Conservation (phyloP, 257 asterid species). For the Mitragyna speciosa region DNA sequence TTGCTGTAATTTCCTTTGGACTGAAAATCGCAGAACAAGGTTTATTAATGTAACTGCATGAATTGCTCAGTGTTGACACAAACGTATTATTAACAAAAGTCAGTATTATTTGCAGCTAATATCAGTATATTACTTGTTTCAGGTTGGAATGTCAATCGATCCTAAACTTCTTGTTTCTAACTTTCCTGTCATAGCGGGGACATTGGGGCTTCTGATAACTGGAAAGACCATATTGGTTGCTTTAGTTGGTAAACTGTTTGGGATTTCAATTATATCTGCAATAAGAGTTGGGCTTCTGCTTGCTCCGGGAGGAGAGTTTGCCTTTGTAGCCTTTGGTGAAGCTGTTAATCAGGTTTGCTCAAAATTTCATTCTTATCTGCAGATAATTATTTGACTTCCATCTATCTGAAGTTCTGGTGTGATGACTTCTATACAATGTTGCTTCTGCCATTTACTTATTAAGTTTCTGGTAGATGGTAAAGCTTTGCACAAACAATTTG, state of each 20-base stretch:
- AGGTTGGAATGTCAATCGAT: constrained; percentile 99
- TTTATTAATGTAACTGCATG: background rate
- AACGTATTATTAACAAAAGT: background rate
- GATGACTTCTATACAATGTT: background rate
- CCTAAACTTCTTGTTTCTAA: constrained; percentile 94
- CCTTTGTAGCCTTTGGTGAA: constrained; percentile 99
- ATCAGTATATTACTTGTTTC: constrained; percentile 29
- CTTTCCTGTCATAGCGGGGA: constrained; percentile 83
- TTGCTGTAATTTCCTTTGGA: background rate
- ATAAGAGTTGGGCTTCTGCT: constrained; percentile 96
- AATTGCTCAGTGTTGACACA: constrained; percentile 10
- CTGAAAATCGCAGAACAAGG: background rate
- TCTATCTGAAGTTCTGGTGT: background rate
- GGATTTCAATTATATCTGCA: constrained; percentile 84
- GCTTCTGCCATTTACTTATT: background rate
- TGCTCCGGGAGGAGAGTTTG: constrained; percentile 99
- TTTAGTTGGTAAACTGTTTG: constrained; percentile 79
- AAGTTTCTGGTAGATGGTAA: background rate
- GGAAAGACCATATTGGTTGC: constrained; percentile 91
- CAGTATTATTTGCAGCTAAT: constrained; percentile 8
- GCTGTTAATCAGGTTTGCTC: constrained; percentile 91
- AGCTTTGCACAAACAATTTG: background rate
- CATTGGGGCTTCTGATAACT: constrained; percentile 76
- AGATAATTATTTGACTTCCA: background rate
- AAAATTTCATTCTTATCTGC: constrained; percentile 19